Base-by-base conservation (phyloP, 1,284 basidiomycete genomes). In the Marasmius sp. region DNA sequence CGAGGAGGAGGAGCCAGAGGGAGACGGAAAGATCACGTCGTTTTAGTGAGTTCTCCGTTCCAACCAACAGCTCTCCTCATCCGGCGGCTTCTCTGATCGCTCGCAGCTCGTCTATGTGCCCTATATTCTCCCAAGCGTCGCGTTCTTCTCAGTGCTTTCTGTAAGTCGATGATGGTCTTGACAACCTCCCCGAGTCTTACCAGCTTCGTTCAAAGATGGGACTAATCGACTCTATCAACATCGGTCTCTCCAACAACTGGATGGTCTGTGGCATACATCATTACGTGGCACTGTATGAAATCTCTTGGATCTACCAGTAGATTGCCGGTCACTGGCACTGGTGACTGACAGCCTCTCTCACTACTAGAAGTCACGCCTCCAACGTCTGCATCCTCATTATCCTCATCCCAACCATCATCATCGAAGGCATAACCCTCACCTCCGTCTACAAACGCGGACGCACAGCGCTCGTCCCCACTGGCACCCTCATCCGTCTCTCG, bases 361-460 rank as follows among this genome's bases (percentile, higher is more conserved):
- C 54, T n/a, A 14, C n/a, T 41, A 66, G 65, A 9, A 41, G 50
- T 4, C 51, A 50, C 50, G 53, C 58, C 14, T 51, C 59, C 3
- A 45, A 52, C 16, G 59, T 61, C 14, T 62, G 51, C 34, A 58
- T 59, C 14, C 47, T 53, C 16, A 18, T 53, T 3, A 53, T 66
- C 2, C 61, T 66, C 63, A 38, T 61, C 45, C 63, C 59, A 9
- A 66, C 65, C 12, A 49, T 61, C 36, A 54, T 53, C 27, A 48
- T 64, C 16, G 36, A 61, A 20, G 20, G 6, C 45, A n/a, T 56
- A 4, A 55, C 59, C 7, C 27, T 45, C 34, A 22, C 27, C 1
- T 56, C 51, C 43, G 45, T 60, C 7, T 64, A 66, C 27, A 27
- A 27, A 27, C 59, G 54, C 9, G 6, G 49, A 9, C 11, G 50